phyloP scores from a whole-genome alignment of 2,329 filamentous ascomycete genomes.

The Penicillium sp. region DNA sequence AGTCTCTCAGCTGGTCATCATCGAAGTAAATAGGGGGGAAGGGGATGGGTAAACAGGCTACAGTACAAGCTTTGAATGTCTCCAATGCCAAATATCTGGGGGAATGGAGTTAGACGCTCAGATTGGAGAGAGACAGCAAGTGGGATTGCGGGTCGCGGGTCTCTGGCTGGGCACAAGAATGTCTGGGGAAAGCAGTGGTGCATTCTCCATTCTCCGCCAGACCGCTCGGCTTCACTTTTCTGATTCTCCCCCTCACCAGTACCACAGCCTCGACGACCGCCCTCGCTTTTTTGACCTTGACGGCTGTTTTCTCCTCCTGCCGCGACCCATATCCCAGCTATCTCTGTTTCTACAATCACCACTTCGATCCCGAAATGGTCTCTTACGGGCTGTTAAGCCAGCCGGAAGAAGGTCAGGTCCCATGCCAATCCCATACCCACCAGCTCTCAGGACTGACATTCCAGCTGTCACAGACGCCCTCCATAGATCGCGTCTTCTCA shows the following conservation, averaged over 20 bases:
- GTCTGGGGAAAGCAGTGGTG: constrained; percentile 19
- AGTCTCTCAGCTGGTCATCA: constrained; percentile 23
- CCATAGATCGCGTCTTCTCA: constrained; percentile 83
- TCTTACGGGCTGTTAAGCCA: constrained; percentile 72
- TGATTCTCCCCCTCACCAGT: constrained; percentile 15
- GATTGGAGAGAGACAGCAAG: neutral
- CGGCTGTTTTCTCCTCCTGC: no score
- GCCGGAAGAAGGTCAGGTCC: constrained; percentile 56
- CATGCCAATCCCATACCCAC: constrained; percentile 10
- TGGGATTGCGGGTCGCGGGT: constrained; percentile 6
- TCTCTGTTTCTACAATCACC: no score
- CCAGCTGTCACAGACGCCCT: constrained; percentile 64
- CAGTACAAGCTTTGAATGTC: neutral
- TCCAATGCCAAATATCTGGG: neutral
- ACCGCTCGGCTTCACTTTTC: constrained; percentile 32
- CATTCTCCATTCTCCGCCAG: constrained; percentile 13
- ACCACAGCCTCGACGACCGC: neutral
- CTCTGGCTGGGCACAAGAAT: constrained; percentile 7
- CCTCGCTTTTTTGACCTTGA: neutral
- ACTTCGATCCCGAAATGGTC: constrained; percentile 46
- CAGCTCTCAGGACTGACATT: constrained; percentile 24
- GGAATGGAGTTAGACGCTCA: neutral
- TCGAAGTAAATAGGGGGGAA: constrained; percentile 7
- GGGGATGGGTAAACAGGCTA: neutral
- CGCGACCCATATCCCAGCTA: no score